Conservation (phyloP, 352 stramenopile species). For the Phytopythium mirpurense region DNA sequence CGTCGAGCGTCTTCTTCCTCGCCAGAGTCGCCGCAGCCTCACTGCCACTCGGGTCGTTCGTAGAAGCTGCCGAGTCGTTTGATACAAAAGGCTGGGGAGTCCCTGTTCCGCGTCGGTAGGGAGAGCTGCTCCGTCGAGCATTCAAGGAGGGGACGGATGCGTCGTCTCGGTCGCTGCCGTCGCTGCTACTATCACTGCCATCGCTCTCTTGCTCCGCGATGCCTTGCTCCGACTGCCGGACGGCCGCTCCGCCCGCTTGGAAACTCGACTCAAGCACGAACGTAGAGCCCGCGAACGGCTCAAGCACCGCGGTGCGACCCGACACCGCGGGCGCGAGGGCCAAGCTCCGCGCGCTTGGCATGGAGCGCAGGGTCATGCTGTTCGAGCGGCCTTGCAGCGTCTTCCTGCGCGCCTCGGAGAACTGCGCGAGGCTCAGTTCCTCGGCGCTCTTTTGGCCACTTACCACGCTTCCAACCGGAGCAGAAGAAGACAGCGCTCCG, state of each 20-base stretch:
- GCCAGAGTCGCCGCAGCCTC: slow-evolving; percentile 13
- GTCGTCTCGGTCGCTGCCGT: neutral
- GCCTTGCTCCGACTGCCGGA: neutral
- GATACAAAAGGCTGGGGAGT: neutral
- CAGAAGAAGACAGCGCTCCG: neutral
- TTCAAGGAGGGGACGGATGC: accelerated
- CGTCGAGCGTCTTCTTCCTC: slow-evolving; percentile 42
- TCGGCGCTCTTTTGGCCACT: slow-evolving; percentile 10
- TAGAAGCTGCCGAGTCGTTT: slow-evolving; percentile 3
- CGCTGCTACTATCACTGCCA: neutral
- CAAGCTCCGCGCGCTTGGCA: neutral
- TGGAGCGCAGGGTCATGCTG: slow-evolving; percentile 8
- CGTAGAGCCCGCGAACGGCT: slow-evolving; percentile 14
- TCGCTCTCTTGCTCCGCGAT: slow-evolving; percentile 1
- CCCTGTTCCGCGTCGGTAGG: neutral
- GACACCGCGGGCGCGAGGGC: slow-evolving; percentile 11
- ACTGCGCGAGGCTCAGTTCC: slow-evolving; percentile 29
- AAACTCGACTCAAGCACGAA: slow-evolving; percentile 20
- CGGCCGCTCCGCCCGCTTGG: neutral
- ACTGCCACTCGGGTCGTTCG: neutral
- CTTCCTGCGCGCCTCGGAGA: slow-evolving; percentile 24
- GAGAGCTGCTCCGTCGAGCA: neutral
- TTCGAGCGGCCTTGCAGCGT: slow-evolving; percentile 10
- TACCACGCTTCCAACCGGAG: neutral
- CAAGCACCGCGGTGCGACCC: slow-evolving; percentile 4